Evolutionary conservation across 2,329 filamentous ascomycete genomes (phyloP).

Genomic region (Chaetomiaceae sp.): DNA sequence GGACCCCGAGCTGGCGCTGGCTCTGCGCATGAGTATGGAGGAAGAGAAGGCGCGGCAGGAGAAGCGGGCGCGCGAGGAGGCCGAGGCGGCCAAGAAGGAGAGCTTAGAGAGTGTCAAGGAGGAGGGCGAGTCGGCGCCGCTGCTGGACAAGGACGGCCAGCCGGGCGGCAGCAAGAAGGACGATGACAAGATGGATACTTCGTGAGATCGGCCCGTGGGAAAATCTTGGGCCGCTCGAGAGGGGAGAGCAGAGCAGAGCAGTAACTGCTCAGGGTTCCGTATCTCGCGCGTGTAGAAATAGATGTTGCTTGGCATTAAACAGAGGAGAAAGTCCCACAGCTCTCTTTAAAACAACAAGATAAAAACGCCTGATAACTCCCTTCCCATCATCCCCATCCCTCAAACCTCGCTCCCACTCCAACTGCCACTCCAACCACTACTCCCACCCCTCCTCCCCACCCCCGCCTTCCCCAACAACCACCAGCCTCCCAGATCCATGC

Average conservation of each 20-base stretch:
- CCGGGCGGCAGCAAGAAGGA: slow-evolving; percentile 54
- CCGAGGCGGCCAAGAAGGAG: slow-evolving; percentile 51
- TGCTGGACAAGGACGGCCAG: slow-evolving; percentile 61
- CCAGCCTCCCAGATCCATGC: slow-evolving; percentile 19
- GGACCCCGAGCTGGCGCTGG: slow-evolving; percentile 90
- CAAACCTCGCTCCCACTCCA: background rate
- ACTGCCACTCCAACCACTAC: background rate
- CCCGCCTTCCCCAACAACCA: background rate
- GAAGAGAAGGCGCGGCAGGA: slow-evolving; percentile 94
- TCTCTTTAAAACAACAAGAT: background rate
- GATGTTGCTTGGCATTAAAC: slow-evolving; percentile 13
- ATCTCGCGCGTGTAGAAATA: slow-evolving; percentile 14
- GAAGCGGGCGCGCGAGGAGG: slow-evolving; percentile 72
- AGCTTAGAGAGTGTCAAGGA: slow-evolving; percentile 74
- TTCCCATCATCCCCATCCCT: background rate
- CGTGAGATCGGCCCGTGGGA: too few relatives aligned
- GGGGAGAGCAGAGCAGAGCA: too few relatives aligned
- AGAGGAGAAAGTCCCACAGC: background rate
- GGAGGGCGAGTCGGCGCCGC: slow-evolving; percentile 54
- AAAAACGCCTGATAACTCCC: slow-evolving; percentile 18
- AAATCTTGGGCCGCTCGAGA: too few relatives aligned
- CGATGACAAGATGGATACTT: slow-evolving; percentile 78
- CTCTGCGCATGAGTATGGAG: slow-evolving; percentile 94
- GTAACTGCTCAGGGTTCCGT: too few relatives aligned
- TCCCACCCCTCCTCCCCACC: background rate